phyloP scores from a whole-genome alignment of 2,329 filamentous ascomycete species.

The Xylaria sp. region DNA sequence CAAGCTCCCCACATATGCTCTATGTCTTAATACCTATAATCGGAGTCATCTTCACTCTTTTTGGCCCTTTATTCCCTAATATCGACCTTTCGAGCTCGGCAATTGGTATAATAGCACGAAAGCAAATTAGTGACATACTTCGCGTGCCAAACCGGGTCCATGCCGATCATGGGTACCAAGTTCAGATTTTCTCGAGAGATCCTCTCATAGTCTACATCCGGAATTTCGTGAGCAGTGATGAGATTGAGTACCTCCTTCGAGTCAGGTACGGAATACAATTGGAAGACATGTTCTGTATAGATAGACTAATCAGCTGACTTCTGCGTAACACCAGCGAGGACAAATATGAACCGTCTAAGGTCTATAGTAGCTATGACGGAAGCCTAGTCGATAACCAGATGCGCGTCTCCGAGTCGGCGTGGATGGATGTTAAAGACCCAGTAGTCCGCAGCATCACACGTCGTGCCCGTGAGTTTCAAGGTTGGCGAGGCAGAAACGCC shows the following conservation, averaged over 20 bases:
- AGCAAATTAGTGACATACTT: background rate
- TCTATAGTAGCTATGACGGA: slow-evolving; percentile 25
- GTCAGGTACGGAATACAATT: slow-evolving; percentile 13
- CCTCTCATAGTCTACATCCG: slow-evolving; percentile 25
- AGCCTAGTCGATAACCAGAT: slow-evolving; percentile 11
- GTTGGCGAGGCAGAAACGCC: slow-evolving; percentile 20
- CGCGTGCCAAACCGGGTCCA: background rate
- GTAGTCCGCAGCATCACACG: slow-evolving; percentile 21
- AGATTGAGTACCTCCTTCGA: slow-evolving; percentile 25
- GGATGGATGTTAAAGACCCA: slow-evolving; percentile 7
- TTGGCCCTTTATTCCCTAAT: background rate
- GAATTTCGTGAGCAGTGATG: slow-evolving; percentile 27
- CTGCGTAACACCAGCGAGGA: slow-evolving; percentile 10
- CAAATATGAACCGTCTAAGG: slow-evolving; percentile 24
- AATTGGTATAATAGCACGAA: background rate
- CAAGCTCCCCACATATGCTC: background rate
- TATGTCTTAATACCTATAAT: slow-evolving; percentile 16
- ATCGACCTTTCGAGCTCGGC: background rate
- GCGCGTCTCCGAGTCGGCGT: slow-evolving; percentile 26
- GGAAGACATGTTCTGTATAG: background rate
- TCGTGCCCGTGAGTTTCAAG: slow-evolving; percentile 22
- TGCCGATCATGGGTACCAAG: background rate
- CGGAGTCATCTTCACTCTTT: background rate
- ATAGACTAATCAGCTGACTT: background rate
- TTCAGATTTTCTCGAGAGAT: slow-evolving; percentile 32